Conservation (phyloP, 768 basidiomycete genomes). For the Podaxis pistillaris region DNA sequence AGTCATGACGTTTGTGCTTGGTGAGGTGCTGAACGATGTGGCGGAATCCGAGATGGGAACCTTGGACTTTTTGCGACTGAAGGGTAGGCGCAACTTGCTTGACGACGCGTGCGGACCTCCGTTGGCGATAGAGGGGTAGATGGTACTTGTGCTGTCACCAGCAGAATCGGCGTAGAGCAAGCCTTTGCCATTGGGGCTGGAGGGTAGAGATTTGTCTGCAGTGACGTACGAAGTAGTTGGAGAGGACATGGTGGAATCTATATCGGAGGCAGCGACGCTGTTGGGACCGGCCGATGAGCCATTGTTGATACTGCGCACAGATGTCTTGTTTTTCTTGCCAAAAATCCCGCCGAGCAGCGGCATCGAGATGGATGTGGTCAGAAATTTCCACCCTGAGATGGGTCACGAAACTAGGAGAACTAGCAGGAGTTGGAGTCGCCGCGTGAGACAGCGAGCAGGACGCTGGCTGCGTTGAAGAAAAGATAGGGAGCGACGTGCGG, state of each 20-base stretch:
- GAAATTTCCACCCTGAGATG: neutral
- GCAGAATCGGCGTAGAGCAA: constrained; percentile 23
- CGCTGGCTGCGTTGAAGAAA: neutral
- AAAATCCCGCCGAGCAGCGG: constrained; percentile 38
- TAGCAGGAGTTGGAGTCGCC: neutral
- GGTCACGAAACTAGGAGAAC: neutral
- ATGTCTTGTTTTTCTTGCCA: constrained; percentile 33
- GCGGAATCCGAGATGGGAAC: constrained; percentile 20
- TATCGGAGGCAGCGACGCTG: constrained; percentile 20
- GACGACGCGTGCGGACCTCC: constrained; percentile 22
- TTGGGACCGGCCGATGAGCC: constrained; percentile 18
- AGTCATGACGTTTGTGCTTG: constrained; percentile 16
- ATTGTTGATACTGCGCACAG: constrained; percentile 23
- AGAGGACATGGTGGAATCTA: constrained; percentile 29
- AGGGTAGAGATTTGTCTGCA: constrained; percentile 31
- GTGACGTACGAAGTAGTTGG: constrained; percentile 32
- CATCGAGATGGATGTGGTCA: constrained; percentile 24
- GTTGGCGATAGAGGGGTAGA: constrained; percentile 23
- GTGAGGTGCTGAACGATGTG: neutral
- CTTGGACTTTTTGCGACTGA: constrained; percentile 35
- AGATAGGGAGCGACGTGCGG: neutral
- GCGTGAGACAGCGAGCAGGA: neutral
- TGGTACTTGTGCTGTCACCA: constrained; percentile 18
- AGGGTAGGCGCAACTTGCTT: constrained; percentile 37
- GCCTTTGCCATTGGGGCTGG: constrained; percentile 31